A percentile compares a stretch with the other conserved stretches of the same genome.
Evolutionary conservation across 1,284 basidiomycete species (phyloP).

Genomic region (Rhodofomes roseus): DNA sequence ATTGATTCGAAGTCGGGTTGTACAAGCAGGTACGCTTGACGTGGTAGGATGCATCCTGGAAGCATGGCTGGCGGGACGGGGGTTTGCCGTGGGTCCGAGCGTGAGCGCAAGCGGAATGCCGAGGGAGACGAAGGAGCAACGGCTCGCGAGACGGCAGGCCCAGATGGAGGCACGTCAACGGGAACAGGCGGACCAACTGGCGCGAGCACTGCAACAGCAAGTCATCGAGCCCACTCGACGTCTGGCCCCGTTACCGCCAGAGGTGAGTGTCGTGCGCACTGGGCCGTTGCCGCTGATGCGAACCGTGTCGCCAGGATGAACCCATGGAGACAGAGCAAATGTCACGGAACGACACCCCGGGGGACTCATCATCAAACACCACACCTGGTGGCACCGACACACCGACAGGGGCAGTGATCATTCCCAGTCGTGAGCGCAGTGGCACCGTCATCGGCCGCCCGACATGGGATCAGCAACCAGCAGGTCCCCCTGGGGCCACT

Average conservation of each 20-base stretch:
- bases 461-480: constrained; percentile 47
- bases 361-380: constrained; percentile 54
- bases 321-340: constrained; percentile 24
- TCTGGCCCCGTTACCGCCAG: constrained; percentile 12
- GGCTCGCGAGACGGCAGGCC: constrained; percentile 54
- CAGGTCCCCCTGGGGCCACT: constrained; percentile 17
- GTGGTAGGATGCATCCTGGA: constrained; percentile 94
- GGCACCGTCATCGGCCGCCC: constrained; percentile 70
- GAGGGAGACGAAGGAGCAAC: constrained; percentile 68
- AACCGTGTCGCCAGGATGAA: constrained; percentile 17
- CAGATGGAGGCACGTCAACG: constrained; percentile 50
- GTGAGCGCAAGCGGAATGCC: constrained; percentile 58
- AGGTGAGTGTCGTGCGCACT: constrained; percentile 16
- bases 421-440: constrained; percentile 61
- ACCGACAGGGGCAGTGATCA: constrained; percentile 53
- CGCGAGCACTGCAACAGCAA: constrained; percentile 53
- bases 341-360: constrained; percentile 42
- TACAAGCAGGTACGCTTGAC: constrained; percentile 93
- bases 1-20: constrained; percentile 86
- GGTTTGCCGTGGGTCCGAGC: constrained; percentile 73
- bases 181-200: constrained; percentile 56
- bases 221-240: background rate
- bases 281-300: background rate
- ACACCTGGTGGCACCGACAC: constrained; percentile 58
- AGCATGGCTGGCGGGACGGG: constrained; percentile 85